Conservation (phyloP, 2,329 filamentous ascomycete genomes). For the Colletotrichum sojae region DNA sequence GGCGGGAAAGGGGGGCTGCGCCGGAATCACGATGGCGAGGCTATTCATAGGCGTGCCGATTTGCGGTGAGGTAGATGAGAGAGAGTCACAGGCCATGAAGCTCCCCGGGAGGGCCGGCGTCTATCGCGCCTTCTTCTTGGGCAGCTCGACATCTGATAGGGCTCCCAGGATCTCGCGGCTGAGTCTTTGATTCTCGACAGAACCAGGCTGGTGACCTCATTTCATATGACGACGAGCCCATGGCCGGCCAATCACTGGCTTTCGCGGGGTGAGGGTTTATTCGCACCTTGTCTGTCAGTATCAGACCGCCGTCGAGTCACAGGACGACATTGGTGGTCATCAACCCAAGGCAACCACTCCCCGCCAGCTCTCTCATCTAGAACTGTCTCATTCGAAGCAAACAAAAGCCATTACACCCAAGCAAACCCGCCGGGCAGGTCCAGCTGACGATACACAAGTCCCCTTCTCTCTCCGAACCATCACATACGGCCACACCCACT, state of each 20-base stretch:
- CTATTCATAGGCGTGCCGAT: constrained; percentile 3
- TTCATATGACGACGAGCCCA: neutral
- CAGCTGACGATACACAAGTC: neutral
- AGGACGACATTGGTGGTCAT: too few relatives aligned
- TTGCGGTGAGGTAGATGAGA: neutral
- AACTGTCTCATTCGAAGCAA: neutral
- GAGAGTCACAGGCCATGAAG: neutral
- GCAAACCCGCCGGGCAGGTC: neutral
- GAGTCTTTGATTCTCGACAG: neutral
- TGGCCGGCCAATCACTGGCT: neutral
- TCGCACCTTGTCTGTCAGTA: too few relatives aligned
- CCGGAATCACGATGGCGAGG: neutral
- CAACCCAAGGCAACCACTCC: neutral
- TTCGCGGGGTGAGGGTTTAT: neutral
- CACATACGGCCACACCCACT: constrained; percentile 28
- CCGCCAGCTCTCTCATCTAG: neutral
- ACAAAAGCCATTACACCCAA: neutral
- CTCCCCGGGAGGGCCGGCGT: constrained; percentile 2
- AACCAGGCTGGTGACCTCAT: neutral
- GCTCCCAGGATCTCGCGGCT: neutral
- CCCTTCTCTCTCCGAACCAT: neutral
- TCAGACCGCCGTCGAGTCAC: neutral
- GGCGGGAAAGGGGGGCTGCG: constrained; percentile 11
- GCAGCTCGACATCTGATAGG: neutral
- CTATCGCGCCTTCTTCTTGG: constrained; percentile 10